Evolutionary conservation across 1,284 basidiomycete genomes (phyloP), one percentile per base, ranked within the genome.

Genomic region (Puccinia polysora): DNA sequence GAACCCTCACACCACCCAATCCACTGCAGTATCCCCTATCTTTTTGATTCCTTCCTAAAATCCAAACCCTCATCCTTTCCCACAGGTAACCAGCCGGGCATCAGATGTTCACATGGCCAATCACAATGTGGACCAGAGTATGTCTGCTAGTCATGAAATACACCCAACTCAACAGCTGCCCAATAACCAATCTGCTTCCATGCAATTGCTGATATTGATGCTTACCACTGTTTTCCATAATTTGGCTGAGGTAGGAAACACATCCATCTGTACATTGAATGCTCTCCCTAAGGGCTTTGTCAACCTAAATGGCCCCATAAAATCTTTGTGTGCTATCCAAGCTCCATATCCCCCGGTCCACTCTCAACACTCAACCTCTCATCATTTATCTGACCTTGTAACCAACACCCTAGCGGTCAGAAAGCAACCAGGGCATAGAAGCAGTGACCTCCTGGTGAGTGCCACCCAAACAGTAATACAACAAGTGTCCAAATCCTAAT

Each of bases 181-280:
- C n/a, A n/a, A n/a, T 32, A 10, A 12, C 14, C 28, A 6, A 23
- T 15, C 28, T 20, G 23, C 4, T 25, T 53, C 10, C 4, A 55
- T 55, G 5, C 25, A 55, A 32, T 6, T 32, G 52, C 52, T 55
- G 15, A 15, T 32, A 32, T 32, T 32, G 2, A 32, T 32, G 18
- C 28, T 55, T 18, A 55, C 30, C 52, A 6, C 6, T 3, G 28
- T 55, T 30, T 25, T 18, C 1, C 52, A 55, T 6, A 55, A 32
- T 55, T 55, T 32, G 34, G 14, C 14, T 32, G 28, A 55, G 14
- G 34, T 55, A 15, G 28, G 52, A 30, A 55, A 55, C 52, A 15
- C 52, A 30, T 55, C 52, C 52, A 55, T 55, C 52, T 15, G 52
- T 30, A 55, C 52, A 55, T 32, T 55, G 52, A 55, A 55, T 55